Percentiles rank a stretch among this genome's conserved stretches.
Conservation (phyloP, 1,139 yeast genomes). For the Lodderomyces margitis region DNA sequence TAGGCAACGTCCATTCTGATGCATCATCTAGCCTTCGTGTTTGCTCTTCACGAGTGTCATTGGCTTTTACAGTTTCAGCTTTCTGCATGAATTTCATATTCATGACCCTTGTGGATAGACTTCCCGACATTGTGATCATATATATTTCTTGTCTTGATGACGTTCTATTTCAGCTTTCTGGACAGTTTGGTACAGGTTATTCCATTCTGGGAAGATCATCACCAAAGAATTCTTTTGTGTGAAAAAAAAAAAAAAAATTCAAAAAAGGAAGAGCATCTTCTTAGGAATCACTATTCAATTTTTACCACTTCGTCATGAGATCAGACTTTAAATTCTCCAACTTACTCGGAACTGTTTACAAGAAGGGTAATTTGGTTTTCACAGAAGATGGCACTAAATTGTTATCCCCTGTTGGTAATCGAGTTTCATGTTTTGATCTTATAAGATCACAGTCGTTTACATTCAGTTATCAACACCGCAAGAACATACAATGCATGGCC, state of each 20-base stretch:
- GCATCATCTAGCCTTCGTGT: slow-evolving; percentile 46
- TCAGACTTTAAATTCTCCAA: slow-evolving; percentile 68
- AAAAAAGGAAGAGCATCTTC: neutral
- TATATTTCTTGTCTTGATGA: neutral
- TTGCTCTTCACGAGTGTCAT: slow-evolving; percentile 25
- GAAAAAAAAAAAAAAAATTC: neutral
- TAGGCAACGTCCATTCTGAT: slow-evolving; percentile 62
- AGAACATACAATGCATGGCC: slow-evolving; percentile 76
- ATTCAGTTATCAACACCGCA: slow-evolving; percentile 88
- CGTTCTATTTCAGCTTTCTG: neutral
- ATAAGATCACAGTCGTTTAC: slow-evolving; percentile 85
- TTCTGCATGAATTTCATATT: slow-evolving; percentile 67
- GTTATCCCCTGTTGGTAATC: slow-evolving; percentile 90
- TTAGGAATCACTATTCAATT: neutral
- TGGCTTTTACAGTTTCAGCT: slow-evolving; percentile 24
- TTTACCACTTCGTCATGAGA: slow-evolving; percentile 30
- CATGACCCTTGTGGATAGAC: slow-evolving; percentile 62
- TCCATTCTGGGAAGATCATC: slow-evolving; percentile 4
- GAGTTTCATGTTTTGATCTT: slow-evolving; percentile 87
- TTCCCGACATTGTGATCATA: slow-evolving; percentile 28
- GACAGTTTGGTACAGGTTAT: slow-evolving; percentile 8
- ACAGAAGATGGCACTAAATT: slow-evolving; percentile 82
- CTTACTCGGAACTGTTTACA: slow-evolving; percentile 88
- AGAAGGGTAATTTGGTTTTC: slow-evolving; percentile 86
- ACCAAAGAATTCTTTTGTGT: neutral